phyloP scores from a whole-genome alignment of 2,329 filamentous ascomycete species.

The Botrytis cinerea region DNA sequence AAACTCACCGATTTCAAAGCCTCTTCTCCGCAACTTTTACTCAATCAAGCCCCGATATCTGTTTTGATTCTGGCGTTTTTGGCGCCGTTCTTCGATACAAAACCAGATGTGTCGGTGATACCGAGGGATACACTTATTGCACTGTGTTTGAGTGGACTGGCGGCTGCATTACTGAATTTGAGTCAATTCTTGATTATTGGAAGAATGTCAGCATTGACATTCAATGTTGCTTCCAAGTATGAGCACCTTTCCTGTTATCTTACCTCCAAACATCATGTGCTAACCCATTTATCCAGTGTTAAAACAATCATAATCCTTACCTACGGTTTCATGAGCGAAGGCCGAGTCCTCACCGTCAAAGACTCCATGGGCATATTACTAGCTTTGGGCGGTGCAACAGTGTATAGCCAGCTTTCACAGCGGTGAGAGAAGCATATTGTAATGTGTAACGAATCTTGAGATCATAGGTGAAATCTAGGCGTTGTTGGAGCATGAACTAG shows the following conservation, averaged over 20 bases:
- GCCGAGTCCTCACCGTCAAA: conserved; percentile 44
- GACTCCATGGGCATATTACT: conserved; percentile 48
- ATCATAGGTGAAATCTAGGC: not conserved
- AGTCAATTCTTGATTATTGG: conserved; percentile 46
- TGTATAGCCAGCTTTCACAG: conserved; percentile 46
- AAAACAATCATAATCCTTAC: conserved; percentile 50
- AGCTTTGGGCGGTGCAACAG: conserved; percentile 48
- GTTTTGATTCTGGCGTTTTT: conserved; percentile 48
- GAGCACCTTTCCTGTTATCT: conserved; percentile 17
- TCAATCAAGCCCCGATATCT: conserved; percentile 50
- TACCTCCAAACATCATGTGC: not conserved
- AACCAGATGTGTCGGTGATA: conserved; percentile 37
- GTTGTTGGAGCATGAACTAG: not conserved
- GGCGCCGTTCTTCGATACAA: conserved; percentile 47
- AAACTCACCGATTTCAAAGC: conserved; percentile 50
- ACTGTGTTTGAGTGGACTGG: conserved; percentile 46
- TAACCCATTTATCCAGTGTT: conserved; percentile 42
- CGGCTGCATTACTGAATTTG: conserved; percentile 45
- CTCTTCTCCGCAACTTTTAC: conserved; percentile 47
- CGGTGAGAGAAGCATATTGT: conserved; percentile 23
- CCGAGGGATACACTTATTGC: conserved; percentile 46
- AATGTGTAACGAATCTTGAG: not conserved
- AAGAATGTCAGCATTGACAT: conserved; percentile 40
- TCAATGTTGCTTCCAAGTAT: conserved; percentile 41
- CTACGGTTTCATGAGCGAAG: conserved; percentile 50